Conservation (phyloP, 805 yeast species). For the Yamadazyma ubonensis region DNA sequence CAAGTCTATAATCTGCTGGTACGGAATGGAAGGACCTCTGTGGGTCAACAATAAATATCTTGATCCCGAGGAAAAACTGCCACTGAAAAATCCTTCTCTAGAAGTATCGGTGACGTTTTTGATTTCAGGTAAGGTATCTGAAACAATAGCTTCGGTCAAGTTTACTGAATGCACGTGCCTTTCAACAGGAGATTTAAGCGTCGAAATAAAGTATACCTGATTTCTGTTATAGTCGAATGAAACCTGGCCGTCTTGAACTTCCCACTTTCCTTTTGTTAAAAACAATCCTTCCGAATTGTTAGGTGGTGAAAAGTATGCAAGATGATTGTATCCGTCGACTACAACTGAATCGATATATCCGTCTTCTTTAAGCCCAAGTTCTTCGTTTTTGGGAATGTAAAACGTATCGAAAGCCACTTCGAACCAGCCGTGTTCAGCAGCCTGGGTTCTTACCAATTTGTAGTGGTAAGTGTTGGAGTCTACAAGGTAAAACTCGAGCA, state of each 20-base stretch:
- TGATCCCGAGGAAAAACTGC: conserved; percentile 77
- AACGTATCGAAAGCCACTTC: conserved; percentile 40
- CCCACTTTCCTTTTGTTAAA: conserved; percentile 78
- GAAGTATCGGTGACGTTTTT: conserved; percentile 30
- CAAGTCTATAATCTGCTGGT: conserved; percentile 63
- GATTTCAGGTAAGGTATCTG: conserved; percentile 50
- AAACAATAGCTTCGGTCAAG: conserved; percentile 34
- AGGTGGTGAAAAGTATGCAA: conserved; percentile 82
- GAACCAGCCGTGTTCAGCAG: conserved; percentile 61
- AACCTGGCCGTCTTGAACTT: conserved; percentile 71
- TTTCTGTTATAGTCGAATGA: conserved; percentile 50
- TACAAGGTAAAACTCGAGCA: conserved; percentile 49
- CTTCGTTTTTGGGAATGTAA: conserved; percentile 36
- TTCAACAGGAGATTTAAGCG: conserved; percentile 76
- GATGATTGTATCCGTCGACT: conserved; percentile 62
- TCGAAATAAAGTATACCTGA: conserved; percentile 62
- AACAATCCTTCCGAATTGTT: conserved; percentile 44
- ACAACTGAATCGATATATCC: conserved; percentile 81
- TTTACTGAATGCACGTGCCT: conserved; percentile 77
- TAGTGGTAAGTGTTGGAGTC: conserved; percentile 26
- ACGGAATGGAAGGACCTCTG: conserved; percentile 77
- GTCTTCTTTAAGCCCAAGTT: conserved; percentile 36
- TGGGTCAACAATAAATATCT: conserved; percentile 70
- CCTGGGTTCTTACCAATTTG: conserved; percentile 40
- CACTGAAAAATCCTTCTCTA: conserved; percentile 64